A percentile compares a stretch with the other conserved stretches of the same genome.
These are phyloP conservation scores for Cladobotryum mycophilum DNA, from an alignment of 2,329 filamentous ascomycete genomes.

Conservation along the genomic window DNA sequence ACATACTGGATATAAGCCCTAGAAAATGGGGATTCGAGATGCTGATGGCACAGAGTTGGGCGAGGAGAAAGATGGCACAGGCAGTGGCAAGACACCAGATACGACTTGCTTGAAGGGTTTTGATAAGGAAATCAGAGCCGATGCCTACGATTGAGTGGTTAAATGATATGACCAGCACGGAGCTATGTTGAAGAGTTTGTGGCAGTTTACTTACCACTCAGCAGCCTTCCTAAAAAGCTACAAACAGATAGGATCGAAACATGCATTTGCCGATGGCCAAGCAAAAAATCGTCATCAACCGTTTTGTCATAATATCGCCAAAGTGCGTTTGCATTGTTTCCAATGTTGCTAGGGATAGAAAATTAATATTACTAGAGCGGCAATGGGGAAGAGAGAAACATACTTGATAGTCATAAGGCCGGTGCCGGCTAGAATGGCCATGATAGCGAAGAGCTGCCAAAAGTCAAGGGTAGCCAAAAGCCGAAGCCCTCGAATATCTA, in stretches of 20 bases:
- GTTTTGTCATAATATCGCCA: conserved; percentile 81
- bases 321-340: conserved; percentile 78
- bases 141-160: conserved; percentile 49
- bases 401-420: conserved; percentile 99
- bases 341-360: conserved; percentile 67
- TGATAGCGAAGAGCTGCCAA: conserved; percentile 82
- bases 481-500: conserved; percentile 84
- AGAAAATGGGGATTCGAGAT: conserved; percentile 73
- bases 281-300: conserved; percentile 66
- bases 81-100: conserved; percentile 87
- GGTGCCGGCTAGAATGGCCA: conserved; percentile 86
- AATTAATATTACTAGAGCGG: background rate
- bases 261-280: conserved; percentile 79
- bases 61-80: conserved; percentile 68
- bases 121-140: conserved; percentile 85
- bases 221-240: conserved; percentile 76
- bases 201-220: conserved; percentile 52
- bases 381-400: conserved; percentile 27
- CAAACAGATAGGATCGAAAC: conserved; percentile 89
- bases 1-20: conserved; percentile 72
- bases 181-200: no score
- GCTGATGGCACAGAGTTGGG: conserved; percentile 69
- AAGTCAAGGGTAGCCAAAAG: conserved; percentile 71
- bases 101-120: conserved; percentile 70
- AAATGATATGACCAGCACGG: no score